Evolutionary conservation across 2,329 filamentous ascomycete genomes (phyloP), one percentile per base, ranked within the genome.

Genomic region (Dothistroma septosporum): DNA sequence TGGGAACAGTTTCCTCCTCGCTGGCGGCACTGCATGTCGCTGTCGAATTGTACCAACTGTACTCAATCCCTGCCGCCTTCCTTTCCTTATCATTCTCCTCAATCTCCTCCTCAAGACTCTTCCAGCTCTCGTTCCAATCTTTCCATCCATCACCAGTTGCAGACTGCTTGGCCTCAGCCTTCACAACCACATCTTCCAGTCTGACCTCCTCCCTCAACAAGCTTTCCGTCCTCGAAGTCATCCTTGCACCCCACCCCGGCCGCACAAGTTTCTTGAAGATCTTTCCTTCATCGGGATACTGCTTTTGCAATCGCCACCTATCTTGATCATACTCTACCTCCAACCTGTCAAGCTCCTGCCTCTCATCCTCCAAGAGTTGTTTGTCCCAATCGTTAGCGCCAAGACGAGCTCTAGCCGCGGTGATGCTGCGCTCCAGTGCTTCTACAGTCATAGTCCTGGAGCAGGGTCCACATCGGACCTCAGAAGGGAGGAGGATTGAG

Each of bases 401-500:
- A 24, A 33, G 55, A 28, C 54, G 44, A 14, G 41, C 32, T 49
- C 22, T 33, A 1, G 55, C n/a, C 12, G 16, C 16, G 24, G 28
- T 14, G 16, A 48, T 48, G 4, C 8, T 37, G 8, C 12, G 16
- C 5, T 33, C 19, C 14, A 56, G 32, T 7, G 14, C 52, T 12
- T 55, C 16, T 24, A 62, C 55, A 6, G 47, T 41, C 5, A 44
- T 33, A 22, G 19, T 24, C 16, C 49, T 50, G 11, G 41, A 24
- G 33, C 68, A 70, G 2, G 55, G 33, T 1, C 63, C 68, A 50
- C 68, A 70, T n/a, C 53, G 53, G 37, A 69, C 64, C 2, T 54
- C 33, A 1, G 67, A 57, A 9, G 58, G 32, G 31, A 74, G 54
- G 14, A 52, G 66, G 16, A 60, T 31, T 11, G 22, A 28, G 11